Percentiles rank a stretch among this genome's conserved stretches.
These are phyloP conservation scores for Theileria orientalis DNA, from an alignment of 169 alveolate genomes.

Conservation along the genomic window DNA sequence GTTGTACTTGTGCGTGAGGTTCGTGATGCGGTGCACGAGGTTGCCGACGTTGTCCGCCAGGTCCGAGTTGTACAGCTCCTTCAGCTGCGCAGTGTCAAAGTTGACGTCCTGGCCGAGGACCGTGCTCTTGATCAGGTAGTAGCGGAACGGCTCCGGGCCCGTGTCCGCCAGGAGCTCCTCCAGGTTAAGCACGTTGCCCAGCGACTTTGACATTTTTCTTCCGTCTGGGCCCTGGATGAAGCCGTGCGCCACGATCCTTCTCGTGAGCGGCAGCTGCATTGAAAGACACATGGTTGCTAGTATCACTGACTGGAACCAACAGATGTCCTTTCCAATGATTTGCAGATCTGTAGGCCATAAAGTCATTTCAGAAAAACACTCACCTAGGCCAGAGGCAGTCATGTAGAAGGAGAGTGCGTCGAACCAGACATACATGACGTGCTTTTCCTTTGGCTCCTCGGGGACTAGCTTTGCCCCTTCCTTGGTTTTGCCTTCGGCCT, in stretches of 20 bases:
- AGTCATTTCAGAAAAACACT: background rate
- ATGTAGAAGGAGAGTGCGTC: conserved; percentile 89
- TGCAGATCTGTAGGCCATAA: conserved; percentile 79
- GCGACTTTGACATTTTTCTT: conserved; percentile 89
- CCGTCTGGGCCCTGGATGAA: conserved; percentile 92
- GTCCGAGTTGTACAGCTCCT: conserved; percentile 80
- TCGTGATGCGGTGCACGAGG: conserved; percentile 78
- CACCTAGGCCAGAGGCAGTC: conserved; percentile 48
- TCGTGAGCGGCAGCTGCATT: conserved; percentile 80
- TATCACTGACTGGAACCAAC: conserved; percentile 92
- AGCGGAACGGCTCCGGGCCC: conserved; percentile 77
- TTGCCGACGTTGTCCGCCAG: conserved; percentile 83
- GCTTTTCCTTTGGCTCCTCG: too few species aligned
- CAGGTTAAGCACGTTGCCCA: conserved; percentile 86
- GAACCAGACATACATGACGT: conserved; percentile 95
- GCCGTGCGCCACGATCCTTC: conserved; percentile 89
- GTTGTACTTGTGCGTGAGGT: conserved; percentile 70
- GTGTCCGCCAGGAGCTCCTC: conserved; percentile 68
- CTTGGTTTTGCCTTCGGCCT: too few species aligned
- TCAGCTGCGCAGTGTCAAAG: conserved; percentile 70
- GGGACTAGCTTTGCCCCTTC: too few species aligned
- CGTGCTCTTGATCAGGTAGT: conserved; percentile 73
- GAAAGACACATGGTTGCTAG: conserved; percentile 88
- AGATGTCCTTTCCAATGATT: conserved; percentile 86
- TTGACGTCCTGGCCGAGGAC: conserved; percentile 76